Evolutionary conservation across 1,284 basidiomycete genomes (phyloP), one percentile per base, ranked within the genome.

Genomic region (Ganoderma leucocontextum): DNA sequence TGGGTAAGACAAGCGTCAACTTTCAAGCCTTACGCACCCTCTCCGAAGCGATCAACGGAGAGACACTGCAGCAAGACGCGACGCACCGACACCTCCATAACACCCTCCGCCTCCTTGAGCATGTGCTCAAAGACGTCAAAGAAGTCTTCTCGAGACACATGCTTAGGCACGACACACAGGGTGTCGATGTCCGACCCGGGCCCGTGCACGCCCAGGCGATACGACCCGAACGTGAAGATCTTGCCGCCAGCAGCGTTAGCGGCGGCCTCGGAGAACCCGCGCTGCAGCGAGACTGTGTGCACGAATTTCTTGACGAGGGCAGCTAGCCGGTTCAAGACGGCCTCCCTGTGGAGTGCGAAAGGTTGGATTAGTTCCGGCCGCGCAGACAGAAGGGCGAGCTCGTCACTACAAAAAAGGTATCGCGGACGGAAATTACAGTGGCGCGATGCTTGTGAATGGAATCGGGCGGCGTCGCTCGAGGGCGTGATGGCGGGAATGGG

Each of bases 221-320:
- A 97, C 63, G 96, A 98, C 47, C 98, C 97, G 79, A 98, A 99
- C 4, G 98, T 99, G 80, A 97, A 99, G 79, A 99, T 99, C 84
- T 99, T 97, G 72, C 97, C 98, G 67, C 97, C 98, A 6, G 97
- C 94, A 64, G 92, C 89, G 62, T 82, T 89, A 19, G 96, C 96
- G 2, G 95, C 91, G 59, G 92, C 83, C 77, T 98, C 96, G 29
- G 96, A 96, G 70, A 98, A 84, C 17, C 97, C 97, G 58, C 85
- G 87, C 63, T 87, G 83, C 72, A 97, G 82, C 22, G 94, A 93
- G 2, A 97, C 92, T 72, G 90, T 89, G 77, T 91, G 91, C 58
- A 99, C 98, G 79, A 99, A 99, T 78, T 95, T 92, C 83, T 96
- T 96, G 71, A 99, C 96, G 58, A 98, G 87, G 66, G 92, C 89